Base-by-base conservation (phyloP, 176 grass and related monocot species). In the Eremochloa ophiuroides region DNA sequence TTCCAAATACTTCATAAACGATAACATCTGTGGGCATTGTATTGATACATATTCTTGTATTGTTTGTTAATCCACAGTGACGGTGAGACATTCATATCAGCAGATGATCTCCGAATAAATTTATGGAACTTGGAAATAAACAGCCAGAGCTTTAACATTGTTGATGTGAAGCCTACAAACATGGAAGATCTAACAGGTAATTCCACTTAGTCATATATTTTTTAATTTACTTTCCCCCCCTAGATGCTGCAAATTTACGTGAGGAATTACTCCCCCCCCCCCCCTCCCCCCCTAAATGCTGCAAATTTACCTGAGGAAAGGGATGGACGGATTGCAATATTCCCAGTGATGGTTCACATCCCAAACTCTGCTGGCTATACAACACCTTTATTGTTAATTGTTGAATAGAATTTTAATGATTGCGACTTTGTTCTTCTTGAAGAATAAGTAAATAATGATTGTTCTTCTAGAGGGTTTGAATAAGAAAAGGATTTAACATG, bases 161-260 rank as follows among this genome's bases (percentile, higher is more conserved):
- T 97, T 88, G 94, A 97, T 47, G 91, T 97, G 74, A 97, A 97
- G 78, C 94, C 94, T 91, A 61, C 91, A 82, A 97, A 97, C 78
- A 97, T 97, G 94, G 94, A 97, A 86, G 94, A 97, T 75, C 85
- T 97, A 69, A 97, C 91, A 0, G 94, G 94, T 97, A 97, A 74
- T 50, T 85, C 25, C 34, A 51, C 29, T 42, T 88, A 59, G 13
- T 41, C 18, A 62, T 13, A 23, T 53, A 43, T 10, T 60, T 51
- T 65, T 60, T 46, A n/a, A n/a, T 0, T 8, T 0, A 1, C 2
- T 18, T 72, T 30, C n/a, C 53, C 46, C 30, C n/a, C 42, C 63
- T 37, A 29, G 33, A 67, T 72, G 34, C 22, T 76, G 25, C n/a
- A 87, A 76, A 65, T 65, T 70, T 34, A 38, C 37, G 44, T 15